Percentiles rank a stretch among this genome's conserved stretches.
These are phyloP conservation scores for Epichloe sp. DNA, from an alignment of 2,329 filamentous ascomycete genomes.

Conservation along the genomic window DNA sequence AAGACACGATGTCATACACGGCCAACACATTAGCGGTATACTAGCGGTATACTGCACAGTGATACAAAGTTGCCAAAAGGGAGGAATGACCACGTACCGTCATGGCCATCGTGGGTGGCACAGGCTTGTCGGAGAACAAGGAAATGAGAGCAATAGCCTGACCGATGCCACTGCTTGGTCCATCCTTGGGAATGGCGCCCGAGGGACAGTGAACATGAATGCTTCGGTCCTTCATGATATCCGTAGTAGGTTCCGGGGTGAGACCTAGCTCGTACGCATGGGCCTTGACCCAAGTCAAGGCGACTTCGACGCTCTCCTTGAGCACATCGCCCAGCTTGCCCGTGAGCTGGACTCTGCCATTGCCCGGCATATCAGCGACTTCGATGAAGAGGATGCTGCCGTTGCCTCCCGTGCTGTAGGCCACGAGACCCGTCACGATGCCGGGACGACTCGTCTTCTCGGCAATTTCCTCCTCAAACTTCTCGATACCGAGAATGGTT, in stretches of 20 bases:
- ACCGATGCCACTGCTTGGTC: conserved; percentile 74
- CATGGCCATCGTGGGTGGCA: conserved; percentile 91
- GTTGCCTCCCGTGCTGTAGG: conserved; percentile 84
- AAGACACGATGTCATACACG: not conserved
- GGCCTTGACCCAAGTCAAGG: conserved; percentile 91
- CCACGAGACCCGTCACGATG: conserved; percentile 90
- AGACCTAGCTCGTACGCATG: conserved; percentile 86
- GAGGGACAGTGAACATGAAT: conserved; percentile 95
- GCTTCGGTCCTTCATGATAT: conserved; percentile 91
- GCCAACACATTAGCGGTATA: not conserved
- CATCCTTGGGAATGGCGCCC: conserved; percentile 91
- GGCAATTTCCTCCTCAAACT: conserved; percentile 89
- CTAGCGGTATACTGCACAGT: not conserved
- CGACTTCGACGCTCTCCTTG: conserved; percentile 94
- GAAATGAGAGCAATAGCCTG: conserved; percentile 90
- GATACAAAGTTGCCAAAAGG: not conserved
- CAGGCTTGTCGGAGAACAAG: conserved; percentile 71
- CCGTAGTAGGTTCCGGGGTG: conserved; percentile 64
- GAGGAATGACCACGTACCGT: conserved; percentile 41
- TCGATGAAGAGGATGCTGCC: conserved; percentile 98
- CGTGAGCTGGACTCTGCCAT: conserved; percentile 83
- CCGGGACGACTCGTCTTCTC: conserved; percentile 75
- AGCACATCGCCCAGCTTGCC: conserved; percentile 93
- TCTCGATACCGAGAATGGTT: conserved; percentile 80
- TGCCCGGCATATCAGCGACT: conserved; percentile 92